Evolutionary conservation across 2,329 filamentous ascomycete species (phyloP).

Genomic region (Exophiala sp.): DNA sequence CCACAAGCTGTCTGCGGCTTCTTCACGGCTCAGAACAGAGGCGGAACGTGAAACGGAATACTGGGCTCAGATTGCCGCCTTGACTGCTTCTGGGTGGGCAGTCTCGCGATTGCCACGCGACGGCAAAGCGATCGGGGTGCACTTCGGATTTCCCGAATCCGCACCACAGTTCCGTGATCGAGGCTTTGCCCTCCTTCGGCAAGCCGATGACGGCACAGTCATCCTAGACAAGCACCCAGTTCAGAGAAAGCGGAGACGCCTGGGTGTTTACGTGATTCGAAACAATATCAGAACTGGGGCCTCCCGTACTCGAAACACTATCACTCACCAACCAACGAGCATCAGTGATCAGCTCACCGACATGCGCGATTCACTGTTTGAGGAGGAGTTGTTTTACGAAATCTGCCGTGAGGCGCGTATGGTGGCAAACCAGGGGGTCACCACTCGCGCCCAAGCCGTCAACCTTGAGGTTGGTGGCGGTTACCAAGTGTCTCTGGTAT

Average conservation of each 20-base stretch:
- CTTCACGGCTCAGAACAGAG: constrained; percentile 66
- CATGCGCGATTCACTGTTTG: constrained; percentile 47
- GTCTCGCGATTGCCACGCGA: constrained; percentile 71
- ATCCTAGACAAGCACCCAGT: constrained; percentile 57
- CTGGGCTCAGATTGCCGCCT: constrained; percentile 77
- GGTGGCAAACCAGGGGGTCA: constrained; percentile 65
- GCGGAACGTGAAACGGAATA: constrained; percentile 75
- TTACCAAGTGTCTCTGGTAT: constrained; percentile 60
- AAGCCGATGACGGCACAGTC: constrained; percentile 67
- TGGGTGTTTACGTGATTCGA: constrained; percentile 52
- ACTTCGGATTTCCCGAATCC: constrained; percentile 80
- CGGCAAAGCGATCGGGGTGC: constrained; percentile 69
- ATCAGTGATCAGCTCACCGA: constrained; percentile 33
- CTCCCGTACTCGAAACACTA: constrained; percentile 3
- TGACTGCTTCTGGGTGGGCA: constrained; percentile 81
- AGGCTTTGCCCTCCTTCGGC: constrained; percentile 73
- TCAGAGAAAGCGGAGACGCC: constrained; percentile 49
- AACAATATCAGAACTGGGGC: constrained; percentile 15
- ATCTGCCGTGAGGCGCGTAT: constrained; percentile 72
- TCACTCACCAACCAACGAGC: constrained; percentile 29
- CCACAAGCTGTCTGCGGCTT: constrained; percentile 66
- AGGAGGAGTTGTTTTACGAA: constrained; percentile 82
- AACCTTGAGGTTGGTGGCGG: constrained; percentile 50
- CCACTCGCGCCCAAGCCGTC: constrained; percentile 54
- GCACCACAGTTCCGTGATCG: constrained; percentile 56